Evolutionary conservation across 2,329 filamentous ascomycete species (phyloP), one percentile per base, ranked within the genome.

Genomic region (Myriosclerotinia scirpicola): DNA sequence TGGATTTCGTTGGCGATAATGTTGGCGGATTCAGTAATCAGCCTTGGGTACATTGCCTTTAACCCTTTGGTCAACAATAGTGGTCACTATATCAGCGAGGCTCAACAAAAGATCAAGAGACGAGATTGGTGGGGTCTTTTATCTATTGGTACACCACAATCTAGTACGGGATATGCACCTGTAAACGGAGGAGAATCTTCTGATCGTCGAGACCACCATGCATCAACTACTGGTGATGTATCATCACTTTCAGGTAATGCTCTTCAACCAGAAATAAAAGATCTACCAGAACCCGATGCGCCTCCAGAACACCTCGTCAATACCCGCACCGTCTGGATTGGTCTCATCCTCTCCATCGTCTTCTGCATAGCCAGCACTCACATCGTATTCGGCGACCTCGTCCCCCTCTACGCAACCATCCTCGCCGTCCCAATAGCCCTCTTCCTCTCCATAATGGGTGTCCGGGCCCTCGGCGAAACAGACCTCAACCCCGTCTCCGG

Each of bases 1-100:
- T 99, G 95, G 95, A 84, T 96, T 2, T 97, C 92, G 44, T 81
- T 99, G 40, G 92, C 95, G 4, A 97, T 99, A 71, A 99, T 99
- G 95, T 83, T 99, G 36, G 91, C 92, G 30, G 95, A 99, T 78
- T 92, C 94, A 0, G 83, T 99, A 4, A 85, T 98, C 69, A 97
- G 91, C 73, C 85, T 99, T 12, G 87, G 90, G 1, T 93, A 93
- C 82, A 84, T 97, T 52, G 81, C 90, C 1, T 71, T 90, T 2
- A 85, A 86, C 4, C 89, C 91, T 0, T 69, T 90, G 0, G 76
- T 90, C 26, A 78, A 78, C 15, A 78, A 84, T 71, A 80, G 77
- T 1, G 73, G 75, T 30, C 59, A 75, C 0, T 82, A 80, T 70
- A 75, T 79, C 15, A 77, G 77, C 1, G 74, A 72, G 15, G 66